A percentile compares a stretch with the other conserved stretches of the same genome.
Conservation (phyloP, 1,139 yeast genomes). For the Blastobotrys serpentis region DNA sequence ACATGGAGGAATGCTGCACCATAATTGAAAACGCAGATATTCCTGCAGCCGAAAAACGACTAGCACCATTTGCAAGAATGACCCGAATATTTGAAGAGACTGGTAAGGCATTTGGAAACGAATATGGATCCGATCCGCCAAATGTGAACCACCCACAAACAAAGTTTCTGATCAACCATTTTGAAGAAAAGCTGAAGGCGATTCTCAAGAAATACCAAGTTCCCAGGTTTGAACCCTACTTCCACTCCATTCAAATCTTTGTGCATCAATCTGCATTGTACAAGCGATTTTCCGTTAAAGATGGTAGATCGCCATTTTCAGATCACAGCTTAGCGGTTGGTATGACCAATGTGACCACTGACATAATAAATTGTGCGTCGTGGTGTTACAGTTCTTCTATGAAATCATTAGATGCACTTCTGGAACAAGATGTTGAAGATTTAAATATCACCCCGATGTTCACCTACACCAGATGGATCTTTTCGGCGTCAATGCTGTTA, state of each 20-base stretch:
- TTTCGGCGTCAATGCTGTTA: conserved; percentile 64
- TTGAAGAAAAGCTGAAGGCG: conserved; percentile 26
- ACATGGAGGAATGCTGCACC: conserved; percentile 61
- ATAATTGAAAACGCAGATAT: conserved; percentile 43
- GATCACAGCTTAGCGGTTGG: conserved; percentile 37
- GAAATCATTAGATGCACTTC: conserved; percentile 25
- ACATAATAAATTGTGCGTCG: conserved; percentile 26
- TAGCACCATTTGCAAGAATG: conserved; percentile 62
- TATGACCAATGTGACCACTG: conserved; percentile 24
- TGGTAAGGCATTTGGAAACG: conserved; percentile 28
- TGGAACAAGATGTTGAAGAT: conserved; percentile 19
- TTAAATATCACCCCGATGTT: conserved; percentile 60
- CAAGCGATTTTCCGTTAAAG: conserved; percentile 26
- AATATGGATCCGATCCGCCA: conserved; percentile 32
- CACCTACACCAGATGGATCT: conserved; percentile 62
- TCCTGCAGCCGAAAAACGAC: conserved; percentile 31
- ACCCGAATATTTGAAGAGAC: conserved; percentile 63
- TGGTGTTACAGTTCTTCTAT: conserved; percentile 28
- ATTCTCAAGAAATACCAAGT: conserved; percentile 6
- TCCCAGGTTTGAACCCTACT: conserved; percentile 28
- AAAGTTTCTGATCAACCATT: conserved; percentile 27
- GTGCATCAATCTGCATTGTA: conserved; percentile 61
- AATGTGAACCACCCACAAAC: conserved; percentile 31
- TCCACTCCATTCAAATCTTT: conserved; percentile 69
- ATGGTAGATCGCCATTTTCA: conserved; percentile 41